Conservation (phyloP, 257 asterid species). For the Echium plantagineum region DNA sequence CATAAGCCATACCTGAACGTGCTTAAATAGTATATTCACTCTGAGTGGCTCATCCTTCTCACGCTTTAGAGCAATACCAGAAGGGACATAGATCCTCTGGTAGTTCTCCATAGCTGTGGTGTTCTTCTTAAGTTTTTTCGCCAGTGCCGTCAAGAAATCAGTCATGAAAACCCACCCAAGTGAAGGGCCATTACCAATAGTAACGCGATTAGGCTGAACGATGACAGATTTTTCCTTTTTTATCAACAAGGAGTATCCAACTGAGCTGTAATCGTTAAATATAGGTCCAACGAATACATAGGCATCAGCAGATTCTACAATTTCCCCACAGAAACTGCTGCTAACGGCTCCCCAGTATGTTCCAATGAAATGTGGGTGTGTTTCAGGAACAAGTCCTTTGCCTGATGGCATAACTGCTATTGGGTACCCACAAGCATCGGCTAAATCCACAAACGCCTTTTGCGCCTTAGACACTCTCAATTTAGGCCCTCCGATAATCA, state of each 20-base stretch:
- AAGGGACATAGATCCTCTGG: conserved; percentile 39
- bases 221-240: conserved; percentile 37
- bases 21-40: conserved; percentile 48
- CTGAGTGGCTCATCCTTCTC: conserved; percentile 33
- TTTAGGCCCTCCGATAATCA: conserved; percentile 41
- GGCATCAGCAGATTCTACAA: conserved; percentile 47
- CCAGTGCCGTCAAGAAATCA: conserved; percentile 32
- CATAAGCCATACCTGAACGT: conserved; percentile 28
- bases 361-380: conserved; percentile 40
- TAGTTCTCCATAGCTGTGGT: conserved; percentile 43
- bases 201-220: conserved; percentile 47
- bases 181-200: conserved; percentile 41
- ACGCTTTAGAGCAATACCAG: conserved; percentile 30
- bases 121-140: conserved; percentile 37
- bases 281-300: conserved; percentile 44
- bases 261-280: conserved; percentile 47
- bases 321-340: conserved; percentile 45
- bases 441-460: conserved; percentile 29
- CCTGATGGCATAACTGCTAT: conserved; percentile 43
- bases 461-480: conserved; percentile 27
- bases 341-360: conserved; percentile 55
- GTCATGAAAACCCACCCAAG: conserved; percentile 49
- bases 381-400: conserved; percentile 43
- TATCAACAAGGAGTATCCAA: conserved; percentile 42
- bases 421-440: conserved; percentile 38